Conservation (phyloP, 1,284 basidiomycete species). For the Ganoderma sp. region DNA sequence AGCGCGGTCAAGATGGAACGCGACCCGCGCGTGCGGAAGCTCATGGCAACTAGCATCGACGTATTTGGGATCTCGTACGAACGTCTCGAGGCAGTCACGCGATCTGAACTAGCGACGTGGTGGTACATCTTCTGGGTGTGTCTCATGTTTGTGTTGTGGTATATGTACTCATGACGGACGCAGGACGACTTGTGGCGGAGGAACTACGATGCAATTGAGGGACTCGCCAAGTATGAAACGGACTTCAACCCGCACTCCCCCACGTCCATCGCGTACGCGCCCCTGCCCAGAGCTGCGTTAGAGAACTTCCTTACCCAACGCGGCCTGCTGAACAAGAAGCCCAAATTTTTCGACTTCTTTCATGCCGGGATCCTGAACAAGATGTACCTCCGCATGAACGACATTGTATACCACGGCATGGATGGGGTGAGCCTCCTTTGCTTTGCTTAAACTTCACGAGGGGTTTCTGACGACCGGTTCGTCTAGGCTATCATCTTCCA, state of each 20-base stretch:
- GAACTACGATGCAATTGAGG: slow-evolving; percentile 62
- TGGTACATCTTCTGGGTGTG: slow-evolving; percentile 86
- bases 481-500: slow-evolving; percentile 66
- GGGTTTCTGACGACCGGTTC: slow-evolving; percentile 12
- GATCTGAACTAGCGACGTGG: slow-evolving; percentile 65
- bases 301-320: slow-evolving; percentile 71
- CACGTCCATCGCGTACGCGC: slow-evolving; percentile 77
- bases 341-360: slow-evolving; percentile 60
- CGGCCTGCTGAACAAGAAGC: slow-evolving; percentile 59
- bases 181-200: slow-evolving; percentile 78
- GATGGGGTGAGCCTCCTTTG: slow-evolving; percentile 47
- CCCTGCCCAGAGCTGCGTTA: slow-evolving; percentile 68
- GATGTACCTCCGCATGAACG: slow-evolving; percentile 76
- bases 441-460: not conserved
- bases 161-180: not conserved
- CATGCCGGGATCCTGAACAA: slow-evolving; percentile 78
- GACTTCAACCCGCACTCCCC: slow-evolving; percentile 80
- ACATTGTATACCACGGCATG: slow-evolving; percentile 67
- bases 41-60: slow-evolving; percentile 56
- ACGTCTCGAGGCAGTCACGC: slow-evolving; percentile 59
- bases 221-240: slow-evolving; percentile 52
- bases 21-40: slow-evolving; percentile 59
- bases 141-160: not conserved
- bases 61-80: slow-evolving; percentile 64
- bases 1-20: slow-evolving; percentile 56